These are phyloP conservation scores for Cadophora sp. DNA, from an alignment of 2,329 filamentous ascomycete genomes.

Conservation along the genomic window DNA sequence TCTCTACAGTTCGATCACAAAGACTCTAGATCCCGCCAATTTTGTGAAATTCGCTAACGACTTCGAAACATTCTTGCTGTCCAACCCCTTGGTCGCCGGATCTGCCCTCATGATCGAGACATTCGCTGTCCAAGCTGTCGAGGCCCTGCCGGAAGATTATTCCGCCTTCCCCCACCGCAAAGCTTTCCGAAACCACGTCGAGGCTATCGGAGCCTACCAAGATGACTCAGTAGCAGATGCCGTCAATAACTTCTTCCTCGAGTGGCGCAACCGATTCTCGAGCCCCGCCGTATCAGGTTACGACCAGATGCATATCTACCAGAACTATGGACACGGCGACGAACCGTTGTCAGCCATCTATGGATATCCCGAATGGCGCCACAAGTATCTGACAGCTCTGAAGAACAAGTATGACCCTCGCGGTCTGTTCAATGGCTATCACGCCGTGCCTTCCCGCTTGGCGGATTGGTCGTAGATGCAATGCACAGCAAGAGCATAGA, in stretches of 20 bases:
- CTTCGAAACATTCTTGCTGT: not conserved
- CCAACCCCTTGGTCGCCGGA: not conserved
- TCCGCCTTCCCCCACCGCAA: not conserved
- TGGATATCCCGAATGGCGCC: not conserved
- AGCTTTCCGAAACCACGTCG: not conserved
- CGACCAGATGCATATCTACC: not conserved
- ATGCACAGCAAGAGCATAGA: not conserved
- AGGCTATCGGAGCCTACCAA: not conserved
- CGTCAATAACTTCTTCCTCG: constrained; percentile 1
- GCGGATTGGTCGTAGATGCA: constrained; percentile 1
- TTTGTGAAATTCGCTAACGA: constrained; percentile 1
- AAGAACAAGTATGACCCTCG: not conserved
- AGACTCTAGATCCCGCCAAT: not conserved
- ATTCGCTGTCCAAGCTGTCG: constrained; percentile 1
- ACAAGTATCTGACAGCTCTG: not conserved
- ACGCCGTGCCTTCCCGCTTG: not conserved
- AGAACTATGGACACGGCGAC: not conserved
- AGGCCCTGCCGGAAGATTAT: not conserved
- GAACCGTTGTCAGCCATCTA: constrained; percentile 1
- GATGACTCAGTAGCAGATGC: constrained; percentile 1
- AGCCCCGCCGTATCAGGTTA: constrained; percentile 1
- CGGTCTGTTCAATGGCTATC: not conserved
- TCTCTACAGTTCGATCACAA: constrained; percentile 2
- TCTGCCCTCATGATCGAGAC: constrained; percentile 1
- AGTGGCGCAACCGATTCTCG: constrained; percentile 1